Evolutionary conservation across 164 flowering plant genomes (phyloP).

Genomic region (Annona squamosa): DNA sequence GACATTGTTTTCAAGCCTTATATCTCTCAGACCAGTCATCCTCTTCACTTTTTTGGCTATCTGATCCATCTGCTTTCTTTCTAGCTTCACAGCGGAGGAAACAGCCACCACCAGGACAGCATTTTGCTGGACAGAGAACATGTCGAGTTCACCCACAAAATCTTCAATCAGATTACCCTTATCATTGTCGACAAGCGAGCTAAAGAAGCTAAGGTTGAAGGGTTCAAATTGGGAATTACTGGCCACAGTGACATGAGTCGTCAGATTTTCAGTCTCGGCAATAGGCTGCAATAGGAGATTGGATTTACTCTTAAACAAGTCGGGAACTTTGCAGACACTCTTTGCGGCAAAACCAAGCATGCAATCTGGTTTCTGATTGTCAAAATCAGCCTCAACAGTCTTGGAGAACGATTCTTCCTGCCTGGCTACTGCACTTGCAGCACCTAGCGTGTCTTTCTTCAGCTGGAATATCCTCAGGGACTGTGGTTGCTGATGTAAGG

Average conservation of each 20-base stretch:
- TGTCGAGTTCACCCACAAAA: not conserved
- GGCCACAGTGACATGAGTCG: not conserved
- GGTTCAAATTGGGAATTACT: slow-evolving; percentile 6
- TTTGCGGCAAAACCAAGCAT: not conserved
- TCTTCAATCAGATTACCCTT: slow-evolving; percentile 1
- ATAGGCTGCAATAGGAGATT: not conserved
- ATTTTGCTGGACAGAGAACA: slow-evolving; percentile 1
- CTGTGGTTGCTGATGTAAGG: not conserved
- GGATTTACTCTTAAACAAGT: not conserved
- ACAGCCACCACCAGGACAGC: slow-evolving; percentile 10
- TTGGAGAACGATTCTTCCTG: not conserved
- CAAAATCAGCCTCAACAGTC: not conserved
- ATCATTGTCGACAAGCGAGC: slow-evolving; percentile 10
- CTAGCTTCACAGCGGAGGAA: slow-evolving; percentile 18
- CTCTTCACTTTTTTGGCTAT: slow-evolving; percentile 17
- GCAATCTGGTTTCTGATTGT: slow-evolving; percentile 4
- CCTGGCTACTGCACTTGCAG: slow-evolving; percentile 4
- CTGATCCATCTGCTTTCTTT: slow-evolving; percentile 17
- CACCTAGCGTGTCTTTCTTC: not conserved
- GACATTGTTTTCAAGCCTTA: slow-evolving; percentile 11
- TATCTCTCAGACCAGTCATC: slow-evolving; percentile 5
- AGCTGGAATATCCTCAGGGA: not conserved
- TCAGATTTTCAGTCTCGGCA: not conserved
- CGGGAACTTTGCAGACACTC: slow-evolving; percentile 1
- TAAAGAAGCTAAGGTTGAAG: slow-evolving; percentile 8